phyloP scores from a whole-genome alignment of 768 basidiomycete species.

The Boletus tomentosulus region DNA sequence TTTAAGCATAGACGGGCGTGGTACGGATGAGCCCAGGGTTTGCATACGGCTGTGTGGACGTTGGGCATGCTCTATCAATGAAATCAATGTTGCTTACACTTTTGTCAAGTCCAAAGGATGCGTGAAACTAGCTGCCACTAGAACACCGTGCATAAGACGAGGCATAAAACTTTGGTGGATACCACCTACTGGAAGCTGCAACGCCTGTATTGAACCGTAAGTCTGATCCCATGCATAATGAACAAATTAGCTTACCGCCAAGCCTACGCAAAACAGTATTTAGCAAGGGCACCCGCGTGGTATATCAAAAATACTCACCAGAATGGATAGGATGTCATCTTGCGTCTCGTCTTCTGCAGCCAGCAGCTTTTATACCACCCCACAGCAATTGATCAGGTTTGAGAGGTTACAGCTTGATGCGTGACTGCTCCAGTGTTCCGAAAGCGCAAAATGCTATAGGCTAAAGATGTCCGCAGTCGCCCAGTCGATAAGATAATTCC shows the following conservation, averaged over 20 bases:
- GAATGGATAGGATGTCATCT: conserved; percentile 30
- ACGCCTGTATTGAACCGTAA: conserved; percentile 40
- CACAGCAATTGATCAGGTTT: not conserved
- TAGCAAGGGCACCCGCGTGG: not conserved
- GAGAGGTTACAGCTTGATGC: not conserved
- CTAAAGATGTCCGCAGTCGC: not conserved
- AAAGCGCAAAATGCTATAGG: conserved; percentile 21
- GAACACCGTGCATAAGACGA: conserved; percentile 7
- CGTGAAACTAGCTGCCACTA: conserved; percentile 78
- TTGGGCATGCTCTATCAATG: not conserved
- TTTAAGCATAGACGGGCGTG: conserved; percentile 59
- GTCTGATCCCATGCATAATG: not conserved
- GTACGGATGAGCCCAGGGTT: conserved; percentile 50
- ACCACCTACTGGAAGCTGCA: conserved; percentile 55
- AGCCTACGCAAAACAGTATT: conserved; percentile 40
- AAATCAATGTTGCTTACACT: conserved; percentile 48
- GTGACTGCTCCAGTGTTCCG: not conserved
- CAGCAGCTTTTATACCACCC: conserved; percentile 17
- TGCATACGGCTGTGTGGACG: conserved; percentile 66
- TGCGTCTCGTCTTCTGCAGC: conserved; percentile 8
- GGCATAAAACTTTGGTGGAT: not conserved
- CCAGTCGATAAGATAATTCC: conserved; percentile 3
- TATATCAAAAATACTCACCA: conserved; percentile 21
- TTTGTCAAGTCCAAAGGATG: conserved; percentile 85
- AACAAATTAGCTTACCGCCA: conserved; percentile 44